Conservation (phyloP, 1,284 basidiomycete species). For the Cryptococcus amylolentus region DNA sequence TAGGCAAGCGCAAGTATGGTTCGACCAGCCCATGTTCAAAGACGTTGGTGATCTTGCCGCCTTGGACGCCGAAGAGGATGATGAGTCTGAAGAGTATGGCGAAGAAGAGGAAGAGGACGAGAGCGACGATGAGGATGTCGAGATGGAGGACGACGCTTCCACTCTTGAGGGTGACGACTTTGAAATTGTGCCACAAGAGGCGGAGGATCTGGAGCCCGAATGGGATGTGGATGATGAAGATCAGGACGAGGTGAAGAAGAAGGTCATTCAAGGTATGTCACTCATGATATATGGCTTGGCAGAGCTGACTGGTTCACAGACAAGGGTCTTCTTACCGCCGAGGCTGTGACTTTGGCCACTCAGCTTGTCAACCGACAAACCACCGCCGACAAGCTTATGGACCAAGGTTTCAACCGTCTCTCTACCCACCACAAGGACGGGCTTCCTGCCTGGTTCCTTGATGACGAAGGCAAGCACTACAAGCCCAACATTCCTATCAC, state of each 20-base stretch:
- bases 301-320: constrained; percentile 53
- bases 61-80: constrained; percentile 52
- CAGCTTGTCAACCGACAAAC: constrained; percentile 87
- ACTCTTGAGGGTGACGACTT: constrained; percentile 55
- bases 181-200: constrained; percentile 67
- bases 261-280: constrained; percentile 65
- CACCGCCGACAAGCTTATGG: constrained; percentile 83
- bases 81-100: constrained; percentile 49
- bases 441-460: constrained; percentile 93
- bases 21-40: constrained; percentile 89
- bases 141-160: constrained; percentile 32
- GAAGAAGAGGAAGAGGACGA: constrained; percentile 47
- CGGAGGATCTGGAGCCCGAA: constrained; percentile 59
- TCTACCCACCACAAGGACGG: constrained; percentile 87
- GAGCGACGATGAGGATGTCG: constrained; percentile 38
- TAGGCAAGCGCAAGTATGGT: constrained; percentile 73
- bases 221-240: constrained; percentile 82
- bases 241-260: constrained; percentile 68
- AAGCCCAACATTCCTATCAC: constrained; percentile 93
- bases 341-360: constrained; percentile 89
- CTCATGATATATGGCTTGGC: neutral
- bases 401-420: constrained; percentile 94
- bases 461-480: constrained; percentile 92
- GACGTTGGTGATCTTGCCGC: constrained; percentile 61
- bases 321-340: constrained; percentile 80